These are phyloP conservation scores for Dendrobium huoshanense DNA, from an alignment of 106 monocot genomes.

Conservation along the genomic window DNA sequence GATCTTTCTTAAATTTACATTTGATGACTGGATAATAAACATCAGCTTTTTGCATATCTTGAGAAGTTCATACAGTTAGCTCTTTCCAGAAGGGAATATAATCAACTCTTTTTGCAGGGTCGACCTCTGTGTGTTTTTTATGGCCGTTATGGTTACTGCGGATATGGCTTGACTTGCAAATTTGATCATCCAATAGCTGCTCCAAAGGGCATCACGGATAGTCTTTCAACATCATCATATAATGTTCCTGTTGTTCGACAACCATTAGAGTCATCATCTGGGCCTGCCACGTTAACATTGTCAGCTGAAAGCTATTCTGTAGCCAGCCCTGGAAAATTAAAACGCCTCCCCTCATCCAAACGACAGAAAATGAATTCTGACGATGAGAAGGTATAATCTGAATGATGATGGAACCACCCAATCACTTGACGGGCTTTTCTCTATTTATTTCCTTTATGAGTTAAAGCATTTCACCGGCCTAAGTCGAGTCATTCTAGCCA, in stretches of 20 bases:
- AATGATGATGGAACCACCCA: background rate
- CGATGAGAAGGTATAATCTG: constrained; percentile 24
- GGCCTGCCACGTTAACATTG: constrained; percentile 20
- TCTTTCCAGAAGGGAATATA: background rate
- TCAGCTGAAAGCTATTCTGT: constrained; percentile 23
- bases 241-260: constrained; percentile 24
- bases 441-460: background rate
- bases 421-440: background rate
- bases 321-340: constrained; percentile 15
- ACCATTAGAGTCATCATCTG: constrained; percentile 25
- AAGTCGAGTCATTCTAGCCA: background rate
- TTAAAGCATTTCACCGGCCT: background rate
- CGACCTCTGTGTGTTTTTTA: constrained; percentile 52
- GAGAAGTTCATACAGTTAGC: background rate
- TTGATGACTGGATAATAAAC: background rate
- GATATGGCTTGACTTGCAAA: constrained; percentile 68
- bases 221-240: constrained; percentile 34
- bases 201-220: constrained; percentile 46
- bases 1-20: background rate
- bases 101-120: constrained; percentile 23
- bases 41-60: background rate
- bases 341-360: constrained; percentile 18
- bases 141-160: constrained; percentile 58
- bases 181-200: constrained; percentile 66
- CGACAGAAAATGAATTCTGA: constrained; percentile 18